A percentile compares a stretch with the other conserved stretches of the same genome.
Evolutionary conservation across 2,329 filamentous ascomycete species (phyloP).

Genomic region (Lachnellula occidentalis): DNA sequence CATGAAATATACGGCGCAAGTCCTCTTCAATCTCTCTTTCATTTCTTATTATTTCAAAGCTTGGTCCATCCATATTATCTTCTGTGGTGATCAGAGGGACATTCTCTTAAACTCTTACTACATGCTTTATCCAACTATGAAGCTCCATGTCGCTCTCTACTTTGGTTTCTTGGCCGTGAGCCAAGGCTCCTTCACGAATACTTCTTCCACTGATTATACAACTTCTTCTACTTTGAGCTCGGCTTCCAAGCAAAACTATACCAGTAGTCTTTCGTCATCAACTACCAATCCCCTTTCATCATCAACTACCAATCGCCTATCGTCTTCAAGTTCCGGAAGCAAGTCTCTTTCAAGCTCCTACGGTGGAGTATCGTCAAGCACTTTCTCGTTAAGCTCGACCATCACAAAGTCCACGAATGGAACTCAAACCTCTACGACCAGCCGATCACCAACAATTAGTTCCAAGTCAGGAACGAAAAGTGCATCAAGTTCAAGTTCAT

Average conservation of each 20-base stretch:
- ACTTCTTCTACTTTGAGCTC: not conserved
- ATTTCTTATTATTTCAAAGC: not conserved
- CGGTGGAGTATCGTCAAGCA: no score
- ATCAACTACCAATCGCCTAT: no score
- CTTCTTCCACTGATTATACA: not conserved
- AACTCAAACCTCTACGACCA: no score
- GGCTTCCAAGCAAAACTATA: no score
- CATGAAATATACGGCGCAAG: not conserved
- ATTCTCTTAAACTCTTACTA: not conserved
- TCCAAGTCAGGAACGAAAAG: no score
- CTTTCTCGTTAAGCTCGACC: no score
- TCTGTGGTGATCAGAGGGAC: not conserved
- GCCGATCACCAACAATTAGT: no score
- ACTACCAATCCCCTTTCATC: no score
- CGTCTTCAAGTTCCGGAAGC: not conserved
- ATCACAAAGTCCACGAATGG: no score
- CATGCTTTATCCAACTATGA: not conserved
- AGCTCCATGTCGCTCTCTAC: not conserved
- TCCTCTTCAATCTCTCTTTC: not conserved
- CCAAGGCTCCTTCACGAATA: not conserved
- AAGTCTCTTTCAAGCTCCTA: no score
- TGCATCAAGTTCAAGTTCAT: no score
- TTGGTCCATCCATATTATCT: not conserved
- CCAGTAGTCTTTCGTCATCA: no score
- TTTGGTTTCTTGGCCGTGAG: not conserved